Evolutionary conservation across 1,139 yeast species (phyloP).

Genomic region (Zygosaccharomyces sapae): DNA sequence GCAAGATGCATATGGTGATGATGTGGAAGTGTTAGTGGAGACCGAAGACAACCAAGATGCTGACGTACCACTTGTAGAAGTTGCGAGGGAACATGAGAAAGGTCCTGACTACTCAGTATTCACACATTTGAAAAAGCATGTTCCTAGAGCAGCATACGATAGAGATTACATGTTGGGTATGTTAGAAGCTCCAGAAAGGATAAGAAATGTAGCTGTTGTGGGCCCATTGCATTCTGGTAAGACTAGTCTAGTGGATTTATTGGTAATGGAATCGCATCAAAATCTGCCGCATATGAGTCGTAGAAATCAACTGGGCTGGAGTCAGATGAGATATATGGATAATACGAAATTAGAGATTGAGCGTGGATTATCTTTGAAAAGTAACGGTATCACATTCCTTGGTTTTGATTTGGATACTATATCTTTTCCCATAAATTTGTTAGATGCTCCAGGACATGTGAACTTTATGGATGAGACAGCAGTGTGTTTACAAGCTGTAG

Average conservation of each 20-base stretch:
- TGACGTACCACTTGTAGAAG: conserved; percentile 13
- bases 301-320: conserved; percentile 35
- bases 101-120: conserved; percentile 19
- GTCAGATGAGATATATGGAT: conserved; percentile 51
- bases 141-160: conserved; percentile 61
- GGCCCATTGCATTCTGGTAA: conserved; percentile 89
- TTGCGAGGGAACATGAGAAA: conserved; percentile 5
- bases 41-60: conserved; percentile 40
- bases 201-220: conserved; percentile 71
- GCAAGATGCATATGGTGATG: conserved; percentile 45
- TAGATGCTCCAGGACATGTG: conserved; percentile 91
- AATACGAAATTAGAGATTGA: conserved; percentile 64
- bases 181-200: conserved; percentile 56
- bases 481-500: conserved; percentile 55
- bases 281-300: conserved; percentile 35
- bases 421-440: conserved; percentile 56
- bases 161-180: conserved; percentile 56
- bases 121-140: conserved; percentile 26
- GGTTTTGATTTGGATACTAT: conserved; percentile 51
- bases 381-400: conserved; percentile 60
- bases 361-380: conserved; percentile 65
- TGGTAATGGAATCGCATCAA: conserved; percentile 64
- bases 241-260: conserved; percentile 66
- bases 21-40: conserved; percentile 64
- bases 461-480: conserved; percentile 75